These are phyloP conservation scores for Echinosphaeria canescens DNA, from an alignment of 2,329 filamentous ascomycete genomes.

Conservation along the genomic window DNA sequence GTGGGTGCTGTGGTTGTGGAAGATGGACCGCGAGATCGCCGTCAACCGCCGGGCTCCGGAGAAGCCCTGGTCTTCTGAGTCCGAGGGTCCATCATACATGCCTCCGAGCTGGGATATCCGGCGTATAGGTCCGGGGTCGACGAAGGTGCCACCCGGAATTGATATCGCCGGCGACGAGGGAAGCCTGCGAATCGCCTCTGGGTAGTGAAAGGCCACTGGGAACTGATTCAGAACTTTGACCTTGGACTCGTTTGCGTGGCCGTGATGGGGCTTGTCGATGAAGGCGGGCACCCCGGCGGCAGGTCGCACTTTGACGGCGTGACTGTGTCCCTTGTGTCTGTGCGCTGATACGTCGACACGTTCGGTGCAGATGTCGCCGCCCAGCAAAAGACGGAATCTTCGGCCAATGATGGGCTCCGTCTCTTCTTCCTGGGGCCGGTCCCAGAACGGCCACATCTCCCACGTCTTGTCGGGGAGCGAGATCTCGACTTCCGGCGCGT, in stretches of 20 bases:
- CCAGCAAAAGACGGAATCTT: conserved; percentile 3
- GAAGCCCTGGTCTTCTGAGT: too few relatives aligned
- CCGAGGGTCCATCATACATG: too few relatives aligned
- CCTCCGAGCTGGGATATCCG: too few relatives aligned
- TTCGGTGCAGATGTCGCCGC: conserved; percentile 3
- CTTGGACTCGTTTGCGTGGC: background rate
- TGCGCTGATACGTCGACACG: conserved; percentile 3
- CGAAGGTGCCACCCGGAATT: too few relatives aligned
- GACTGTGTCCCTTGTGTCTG: conserved; percentile 3
- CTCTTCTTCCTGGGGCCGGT: conserved; percentile 1
- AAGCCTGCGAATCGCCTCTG: too few relatives aligned
- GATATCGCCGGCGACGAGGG: too few relatives aligned
- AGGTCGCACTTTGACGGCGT: conserved; percentile 4
- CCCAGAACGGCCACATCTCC: conserved; percentile 3
- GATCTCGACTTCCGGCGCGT: conserved; percentile 1
- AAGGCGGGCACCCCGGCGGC: conserved; percentile 1
- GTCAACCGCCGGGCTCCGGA: too few relatives aligned
- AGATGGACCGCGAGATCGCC: too few relatives aligned
- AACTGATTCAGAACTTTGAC: conserved; percentile 1
- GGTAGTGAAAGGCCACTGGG: background rate
- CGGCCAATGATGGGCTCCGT: conserved; percentile 1
- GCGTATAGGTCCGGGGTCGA: too few relatives aligned
- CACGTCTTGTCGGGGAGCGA: conserved; percentile 1
- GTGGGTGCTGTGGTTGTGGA: too few relatives aligned
- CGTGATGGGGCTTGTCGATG: background rate